Evolutionary conservation across 1,284 basidiomycete genomes (phyloP), one percentile per base, ranked within the genome.

Genomic region (Agaricales sp.): DNA sequence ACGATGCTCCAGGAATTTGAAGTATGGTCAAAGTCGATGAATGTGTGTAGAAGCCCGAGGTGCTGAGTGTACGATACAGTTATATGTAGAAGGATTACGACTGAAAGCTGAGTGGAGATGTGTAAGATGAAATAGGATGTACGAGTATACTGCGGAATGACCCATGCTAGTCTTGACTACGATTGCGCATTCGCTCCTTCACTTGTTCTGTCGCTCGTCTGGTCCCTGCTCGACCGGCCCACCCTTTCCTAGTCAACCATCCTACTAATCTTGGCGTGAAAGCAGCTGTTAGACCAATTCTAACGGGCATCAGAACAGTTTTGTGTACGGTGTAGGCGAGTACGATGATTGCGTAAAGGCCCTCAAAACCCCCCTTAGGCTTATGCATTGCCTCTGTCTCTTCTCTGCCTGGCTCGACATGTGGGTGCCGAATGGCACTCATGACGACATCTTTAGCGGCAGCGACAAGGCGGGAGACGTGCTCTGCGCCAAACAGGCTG

Each of bases 251-350:
- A 23, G 77, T 70, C 50, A 95, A 66, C 85, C 87, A 93, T 22
- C 74, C 73, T 2, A 96, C 93, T 20, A 96, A 67, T 57, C 75
- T 77, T 0, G 94, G 94, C 1, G 93, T 96, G 51, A 92, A 68
- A 0, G 82, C 85, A 1, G 91, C 92, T 0, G 95, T 97, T 53
- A 95, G 65, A 0, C 91, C 94, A 0, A 97, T 80, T 19, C 96
- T 71, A 18, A 98, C 64, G 3, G 96, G 95, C n/a, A 98, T 63
- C 59, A 98, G 84, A 0, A 92, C 63, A 0, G 92, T 96, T 70
- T 99, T 99, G 76, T 99, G 95, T 49, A 99, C 82, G 4, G 89
- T 88, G 64, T 94, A 99, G 4, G 96, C 95, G 52, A 99, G 70
- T 0, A 92, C 80, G 38, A 92, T 67, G 78, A 97, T 96, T 26